Base-by-base conservation (phyloP, 1,284 basidiomycete species). In the Sanguinoderma infundibulare region DNA sequence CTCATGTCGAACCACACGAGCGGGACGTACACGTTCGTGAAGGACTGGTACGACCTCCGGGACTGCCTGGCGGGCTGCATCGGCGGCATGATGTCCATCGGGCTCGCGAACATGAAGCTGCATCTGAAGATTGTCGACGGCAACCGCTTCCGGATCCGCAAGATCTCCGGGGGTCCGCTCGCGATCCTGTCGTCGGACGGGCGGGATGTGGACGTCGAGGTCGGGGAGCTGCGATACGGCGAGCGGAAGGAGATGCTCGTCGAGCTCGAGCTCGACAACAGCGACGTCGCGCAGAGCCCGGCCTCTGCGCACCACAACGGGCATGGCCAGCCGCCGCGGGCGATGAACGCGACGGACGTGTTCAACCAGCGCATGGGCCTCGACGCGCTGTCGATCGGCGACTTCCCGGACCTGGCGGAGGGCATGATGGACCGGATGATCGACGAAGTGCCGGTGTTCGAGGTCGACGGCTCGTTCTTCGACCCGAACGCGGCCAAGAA, bases 21-120 rank as follows among this genome's bases (percentile, higher is more conserved):
- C 60, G 97, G 96, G 40, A 96, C 94, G n/a, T 98, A 98, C 78
- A 98, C 96, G 6, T 98, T 96, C 70, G 94, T 98, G 59, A 92
- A 92, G 75, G 96, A 98, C 73, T 97, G 95, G 92, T 95, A 98
- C 75, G 92, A 96, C 73, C 86, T 98, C 30, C 87, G 92, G 49
- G 90, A 93, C 69, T 91, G 94, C 63, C 81, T 98, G 28, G 94
- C 95, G 2, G 96, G 96, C 7, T 94, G 94, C 71, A 83, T 98
- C 9, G 96, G 96, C 9, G 96, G 95, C 4, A 91, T 98, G 87
- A 92, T 97, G 88, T 93, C 90, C 42, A 94, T 98, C 63, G 95
- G 92, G 0, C 77, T 96, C 53, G 82, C 91, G 60, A 90, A 91
- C 75, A 93, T 97, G 88, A 95, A 94, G 77, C 81, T 98, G 35